Percentiles rank a stretch among this genome's conserved stretches.
Conservation (phyloP, 2,329 filamentous ascomycete genomes). For the Fusarium sp. region DNA sequence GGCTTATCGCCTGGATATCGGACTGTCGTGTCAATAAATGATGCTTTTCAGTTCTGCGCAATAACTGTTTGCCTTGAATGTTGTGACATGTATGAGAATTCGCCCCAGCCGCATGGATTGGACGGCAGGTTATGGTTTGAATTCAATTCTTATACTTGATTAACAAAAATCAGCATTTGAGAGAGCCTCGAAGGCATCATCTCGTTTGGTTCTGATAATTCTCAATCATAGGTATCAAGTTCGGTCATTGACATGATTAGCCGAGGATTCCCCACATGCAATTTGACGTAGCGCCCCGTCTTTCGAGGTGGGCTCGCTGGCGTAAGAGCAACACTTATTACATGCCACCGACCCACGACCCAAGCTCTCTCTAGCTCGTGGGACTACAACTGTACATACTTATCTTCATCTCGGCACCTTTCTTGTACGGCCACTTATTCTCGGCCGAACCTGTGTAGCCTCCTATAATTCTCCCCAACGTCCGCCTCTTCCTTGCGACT, state of each 20-base stretch:
- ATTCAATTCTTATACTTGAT: background rate
- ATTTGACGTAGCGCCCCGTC: slow-evolving; percentile 15
- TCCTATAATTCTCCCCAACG: background rate
- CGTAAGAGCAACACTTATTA: slow-evolving; percentile 23
- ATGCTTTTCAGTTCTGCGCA: slow-evolving; percentile 40
- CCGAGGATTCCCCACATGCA: slow-evolving; percentile 46
- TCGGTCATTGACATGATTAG: slow-evolving; percentile 38
- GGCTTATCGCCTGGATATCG: slow-evolving; percentile 40
- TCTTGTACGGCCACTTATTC: background rate
- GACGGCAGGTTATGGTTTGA: background rate
- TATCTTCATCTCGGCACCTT: slow-evolving; percentile 5
- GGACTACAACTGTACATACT: slow-evolving; percentile 20
- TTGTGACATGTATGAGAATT: background rate
- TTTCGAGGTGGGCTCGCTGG: slow-evolving; percentile 9
- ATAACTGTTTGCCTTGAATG: background rate
- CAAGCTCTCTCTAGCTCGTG: slow-evolving; percentile 19
- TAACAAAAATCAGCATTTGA: background rate
- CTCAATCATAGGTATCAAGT: background rate
- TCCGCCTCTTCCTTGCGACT: background rate
- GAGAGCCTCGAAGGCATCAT: background rate
- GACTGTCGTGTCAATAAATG: slow-evolving; percentile 40
- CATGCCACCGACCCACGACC: slow-evolving; percentile 32
- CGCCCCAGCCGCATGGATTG: background rate
- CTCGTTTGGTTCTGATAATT: background rate
- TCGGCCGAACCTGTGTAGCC: background rate